Conservation (phyloP, 257 asterid genomes). For the Haberlea rhodopensis region DNA sequence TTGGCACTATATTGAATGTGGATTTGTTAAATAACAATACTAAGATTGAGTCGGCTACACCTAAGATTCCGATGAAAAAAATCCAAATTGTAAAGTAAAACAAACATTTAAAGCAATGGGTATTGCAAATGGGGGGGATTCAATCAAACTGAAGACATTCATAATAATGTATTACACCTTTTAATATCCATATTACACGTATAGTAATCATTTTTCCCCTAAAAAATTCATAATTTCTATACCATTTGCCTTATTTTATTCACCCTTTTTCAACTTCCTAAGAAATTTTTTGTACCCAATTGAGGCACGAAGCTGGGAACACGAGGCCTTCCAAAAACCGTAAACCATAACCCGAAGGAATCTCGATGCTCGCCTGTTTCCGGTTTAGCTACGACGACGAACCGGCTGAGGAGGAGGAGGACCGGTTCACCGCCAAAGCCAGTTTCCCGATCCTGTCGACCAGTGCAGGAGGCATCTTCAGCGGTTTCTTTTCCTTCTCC, state of each 20-base stretch:
- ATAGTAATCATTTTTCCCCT: neutral
- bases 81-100: neutral
- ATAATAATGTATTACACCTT: neutral
- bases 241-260: constrained; percentile 13
- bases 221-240: constrained; percentile 16
- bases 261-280: constrained; percentile 32
- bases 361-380: constrained; percentile 49
- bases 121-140: no score
- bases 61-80: no score
- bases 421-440: constrained; percentile 79
- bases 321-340: constrained; percentile 46
- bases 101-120: no score
- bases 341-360: constrained; percentile 30
- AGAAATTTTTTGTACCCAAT: constrained; percentile 35
- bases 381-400: constrained; percentile 30
- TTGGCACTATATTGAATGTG: no score
- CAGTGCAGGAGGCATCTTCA: constrained; percentile 62
- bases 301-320: constrained; percentile 36
- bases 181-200: constrained; percentile 21
- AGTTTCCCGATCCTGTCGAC: constrained; percentile 70
- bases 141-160: neutral
- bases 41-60: no score
- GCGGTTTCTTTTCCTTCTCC: constrained; percentile 70
- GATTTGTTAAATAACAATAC: no score
- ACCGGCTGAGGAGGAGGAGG: constrained; percentile 37